Base-by-base conservation (phyloP, 2,329 filamentous ascomycete genomes). In the Aspergillus ibericus region DNA sequence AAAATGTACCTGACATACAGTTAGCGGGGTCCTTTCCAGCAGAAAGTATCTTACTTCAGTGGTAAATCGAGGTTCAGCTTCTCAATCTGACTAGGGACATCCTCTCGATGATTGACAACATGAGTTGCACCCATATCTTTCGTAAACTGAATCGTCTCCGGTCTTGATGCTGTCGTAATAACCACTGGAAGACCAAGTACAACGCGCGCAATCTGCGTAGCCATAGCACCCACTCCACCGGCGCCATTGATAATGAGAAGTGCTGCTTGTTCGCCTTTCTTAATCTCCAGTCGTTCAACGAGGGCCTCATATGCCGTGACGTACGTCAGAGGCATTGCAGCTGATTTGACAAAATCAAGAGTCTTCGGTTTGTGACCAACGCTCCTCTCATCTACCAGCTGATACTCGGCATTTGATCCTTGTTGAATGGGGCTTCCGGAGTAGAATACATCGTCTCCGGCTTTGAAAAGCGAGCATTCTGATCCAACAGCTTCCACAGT, bases 241-340 rank as follows among this genome's bases (percentile, higher is more conserved):
- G 74, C 72, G 1, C 79, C 79, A 58, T 81, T 81, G 18, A 81
- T 74, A 59, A 81, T 81, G 20, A 82, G 59, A 12, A 80, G 66
- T 16, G 68, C 74, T 25, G 72, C 70, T n/a, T 74, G 61, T 56
- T 78, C 75, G 2, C 68, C 70, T 49, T 72, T 65, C 16, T 65
- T 53, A 25, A 78, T 72, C 48, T 82, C 75, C 55, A 80, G 66
- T 18, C 77, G 68, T 59, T 80, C 77, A 2, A 78, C 71, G 20
- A 81, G 70, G 4, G 77, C 70, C 63, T 80, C 73, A 58, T 73
- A 80, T 2, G 78, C 78, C 1, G 78, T 81, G 16, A 75, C 71
- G 62, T 72, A 80, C 0, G 77, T 79, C 57, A 81, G 56, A 4
- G 77, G 78, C 71, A 80, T 72, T n/a, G 72, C 74, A 18, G 79